Evolutionary conservation across 2,329 filamentous ascomycete genomes (phyloP).

Genomic region (Colletotrichum spaethianum): DNA sequence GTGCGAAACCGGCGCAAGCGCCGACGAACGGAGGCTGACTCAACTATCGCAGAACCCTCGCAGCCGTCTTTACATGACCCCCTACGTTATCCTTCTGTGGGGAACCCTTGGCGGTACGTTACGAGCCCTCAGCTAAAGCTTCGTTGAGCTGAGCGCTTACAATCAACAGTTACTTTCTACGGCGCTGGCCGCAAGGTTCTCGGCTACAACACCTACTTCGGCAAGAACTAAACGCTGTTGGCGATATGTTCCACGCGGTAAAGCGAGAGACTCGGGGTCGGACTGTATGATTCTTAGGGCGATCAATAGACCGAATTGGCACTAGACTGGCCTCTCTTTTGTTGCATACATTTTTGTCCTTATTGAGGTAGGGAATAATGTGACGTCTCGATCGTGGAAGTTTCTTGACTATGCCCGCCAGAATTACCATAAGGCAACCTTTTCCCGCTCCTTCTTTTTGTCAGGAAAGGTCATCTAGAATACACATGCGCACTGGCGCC

Average conservation of each 20-base stretch:
- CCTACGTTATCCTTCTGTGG: conserved; percentile 77
- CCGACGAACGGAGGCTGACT: conserved; percentile 28
- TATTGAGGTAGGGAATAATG: conserved; percentile 24
- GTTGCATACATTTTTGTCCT: conserved; percentile 11
- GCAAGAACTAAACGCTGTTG: conserved; percentile 61
- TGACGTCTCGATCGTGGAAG: conserved; percentile 13
- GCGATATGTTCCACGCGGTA: background rate
- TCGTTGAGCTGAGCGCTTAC: conserved; percentile 43
- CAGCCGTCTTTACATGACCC: conserved; percentile 75
- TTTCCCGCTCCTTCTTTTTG: conserved; percentile 17
- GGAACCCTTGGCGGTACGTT: conserved; percentile 74
- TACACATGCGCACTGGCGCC: conserved; percentile 25
- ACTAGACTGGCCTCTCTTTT: conserved; percentile 13
- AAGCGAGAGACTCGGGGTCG: conserved; percentile 4
- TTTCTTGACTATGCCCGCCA: conserved; percentile 27
- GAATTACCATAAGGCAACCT: conserved; percentile 23
- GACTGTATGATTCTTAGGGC: conserved; percentile 37
- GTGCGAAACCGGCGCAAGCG: background rate
- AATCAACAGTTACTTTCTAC: conserved; percentile 70
- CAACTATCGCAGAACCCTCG: conserved; percentile 68
- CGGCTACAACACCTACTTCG: conserved; percentile 86
- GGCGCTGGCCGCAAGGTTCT: conserved; percentile 80
- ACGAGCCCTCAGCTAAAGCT: background rate
- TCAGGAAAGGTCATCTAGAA: conserved; percentile 31
- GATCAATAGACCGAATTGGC: conserved; percentile 33